Conservation (phyloP, 2,329 filamentous ascomycete species). For the Pseudogymnoascus sp. region DNA sequence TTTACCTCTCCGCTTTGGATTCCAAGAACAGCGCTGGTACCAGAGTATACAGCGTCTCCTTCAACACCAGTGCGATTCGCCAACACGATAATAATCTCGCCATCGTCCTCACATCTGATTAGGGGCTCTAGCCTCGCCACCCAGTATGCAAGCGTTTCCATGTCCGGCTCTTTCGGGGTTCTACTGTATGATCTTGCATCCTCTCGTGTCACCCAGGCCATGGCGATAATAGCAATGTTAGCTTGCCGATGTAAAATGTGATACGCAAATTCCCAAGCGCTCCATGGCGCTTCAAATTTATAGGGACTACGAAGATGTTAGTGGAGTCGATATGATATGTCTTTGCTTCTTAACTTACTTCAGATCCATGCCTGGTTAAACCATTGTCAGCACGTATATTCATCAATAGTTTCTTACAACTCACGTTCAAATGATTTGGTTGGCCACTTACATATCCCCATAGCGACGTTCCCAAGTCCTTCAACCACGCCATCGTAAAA, state of each 20-base stretch:
- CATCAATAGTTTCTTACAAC: constrained; percentile 4
- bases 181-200: constrained; percentile 39
- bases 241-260: constrained; percentile 49
- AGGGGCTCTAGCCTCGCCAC: constrained; percentile 60
- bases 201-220: constrained; percentile 67
- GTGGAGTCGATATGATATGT: constrained; percentile 5
- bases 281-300: constrained; percentile 43
- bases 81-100: constrained; percentile 61
- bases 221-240: constrained; percentile 60
- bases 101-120: constrained; percentile 40
- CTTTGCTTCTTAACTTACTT: constrained; percentile 38
- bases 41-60: constrained; percentile 59
- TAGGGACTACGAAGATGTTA: constrained; percentile 36
- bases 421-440: constrained; percentile 12
- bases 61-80: constrained; percentile 65
- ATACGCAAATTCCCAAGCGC: constrained; percentile 38
- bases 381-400: background rate
- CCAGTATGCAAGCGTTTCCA: constrained; percentile 71
- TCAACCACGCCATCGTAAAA: constrained; percentile 41
- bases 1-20: constrained; percentile 57
- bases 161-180: constrained; percentile 52
- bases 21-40: constrained; percentile 63
- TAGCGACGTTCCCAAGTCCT: constrained; percentile 42
- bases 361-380: constrained; percentile 45
- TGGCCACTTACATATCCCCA: constrained; percentile 49